Base-by-base conservation (phyloP, 2,329 filamentous ascomycete genomes). In the Falciphora oryzae region DNA sequence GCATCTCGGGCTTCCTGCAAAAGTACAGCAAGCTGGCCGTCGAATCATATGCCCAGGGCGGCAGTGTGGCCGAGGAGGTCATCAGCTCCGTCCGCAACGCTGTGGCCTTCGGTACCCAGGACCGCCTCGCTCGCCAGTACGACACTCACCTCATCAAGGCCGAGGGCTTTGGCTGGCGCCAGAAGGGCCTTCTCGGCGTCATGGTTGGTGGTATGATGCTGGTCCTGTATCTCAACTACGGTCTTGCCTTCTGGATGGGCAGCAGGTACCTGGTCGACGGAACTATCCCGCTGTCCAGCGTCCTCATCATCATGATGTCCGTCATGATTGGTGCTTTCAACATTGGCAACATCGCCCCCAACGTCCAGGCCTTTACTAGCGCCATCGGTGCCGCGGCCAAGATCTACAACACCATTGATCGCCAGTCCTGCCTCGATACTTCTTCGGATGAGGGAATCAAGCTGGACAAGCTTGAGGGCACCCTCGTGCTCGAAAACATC, bases 251-350 rank as follows among this genome's bases (percentile, higher is more conserved):
- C 78, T 97, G 92, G 92, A 88, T 92, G 80, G 93, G 92, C 28
- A 91, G 88, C 69, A 83, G 85, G 63, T 96, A 89, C 73, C 76
- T 97, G 53, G 82, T 93, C 11, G 76, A 83, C 31, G 85, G 85
- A 6, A 83, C 88, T 18, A 83, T 91, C 7, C 77, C 81, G 7
- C 82, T 97, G 2, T 86, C 87, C 6, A 82, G 87, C 57, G 85
- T 98, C 29, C 76, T 98, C 38, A 97, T 89, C 29, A 93, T 97
- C 69, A 83, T 97, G 75, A 89, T 98, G 85, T 85, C 92, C 50
- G 89, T 96, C 71, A 92, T 98, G 83, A 93, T 97, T 66, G 95
- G 94, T 63, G 92, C 94, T 4, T 96, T 97, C 77, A 91, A 92
- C 65, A 80, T 99, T 44, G 93, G 93, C 59, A 96, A 95, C 69